Evolutionary conservation across 805 yeast genomes (phyloP), one percentile per base, ranked within the genome.

Genomic region (Lipomyces chichibuensis): DNA sequence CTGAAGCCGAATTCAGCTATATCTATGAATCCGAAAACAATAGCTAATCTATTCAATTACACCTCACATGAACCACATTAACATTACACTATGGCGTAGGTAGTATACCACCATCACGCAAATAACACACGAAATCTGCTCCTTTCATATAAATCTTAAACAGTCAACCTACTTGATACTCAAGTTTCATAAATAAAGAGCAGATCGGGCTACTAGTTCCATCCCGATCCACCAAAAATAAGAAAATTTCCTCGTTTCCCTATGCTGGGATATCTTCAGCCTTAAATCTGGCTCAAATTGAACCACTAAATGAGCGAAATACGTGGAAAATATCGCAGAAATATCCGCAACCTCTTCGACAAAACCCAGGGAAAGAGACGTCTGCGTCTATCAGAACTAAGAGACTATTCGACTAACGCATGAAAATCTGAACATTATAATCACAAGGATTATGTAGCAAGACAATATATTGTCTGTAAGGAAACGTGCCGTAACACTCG

Each of bases 401-500:
- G 8, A 43, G 49, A 43, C 8, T n/a, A n/a, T 17, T 43, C 49
- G 49, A 43, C 49, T 43, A 43, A 43, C 23, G 11, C 49, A 43
- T 17, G 49, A 6, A 43, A 43, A 43, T 43, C 49, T 35, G 60
- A 7, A 62, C 33, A 27, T 49, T 56, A 51, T 56, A 62, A 32
- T 56, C 60, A 17, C 27, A 14, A 27, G 52, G 29, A 13, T 20
- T 60, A 23, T 57, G n/a, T 11, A 62, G 13, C 25, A 60, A 7
- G 46, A 62, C 17, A 17, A 56, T 33, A 20, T 35, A 32, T 23
- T 32, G 46, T 4, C 54, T 20, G 17, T 37, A 11, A 20, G 51
- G 52, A 46, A 14, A 35, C n/a, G 43, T 58, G 52, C 57, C 43
- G 52, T 60, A 62, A 43, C 49, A 25, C 46, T 62, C 60, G 37